These are phyloP conservation scores for Polytrichum commune DNA, from an alignment of 225 moss, liverwort and hornwort genomes.

Conservation along the genomic window DNA sequence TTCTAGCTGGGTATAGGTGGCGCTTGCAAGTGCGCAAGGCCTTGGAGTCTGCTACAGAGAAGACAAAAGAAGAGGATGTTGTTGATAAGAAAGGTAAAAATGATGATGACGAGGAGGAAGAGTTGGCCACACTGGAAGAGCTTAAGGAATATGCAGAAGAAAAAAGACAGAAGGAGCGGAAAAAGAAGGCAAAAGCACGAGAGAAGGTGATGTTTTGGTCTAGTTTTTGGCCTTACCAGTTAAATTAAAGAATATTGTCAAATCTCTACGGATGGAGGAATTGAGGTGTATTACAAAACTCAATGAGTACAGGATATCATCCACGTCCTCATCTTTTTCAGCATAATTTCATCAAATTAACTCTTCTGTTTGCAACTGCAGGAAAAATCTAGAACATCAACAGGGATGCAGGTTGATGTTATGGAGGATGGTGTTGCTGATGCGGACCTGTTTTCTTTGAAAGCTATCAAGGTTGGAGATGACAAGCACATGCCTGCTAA, in stretches of 20 bases:
- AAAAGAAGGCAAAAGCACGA: constrained; percentile 74
- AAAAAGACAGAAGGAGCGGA: constrained; percentile 75
- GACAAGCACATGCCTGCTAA: background rate
- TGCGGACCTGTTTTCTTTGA: constrained; percentile 74
- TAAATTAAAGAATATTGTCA: too few relatives aligned
- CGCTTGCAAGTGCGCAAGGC: constrained; percentile 81
- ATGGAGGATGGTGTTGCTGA: constrained; percentile 92
- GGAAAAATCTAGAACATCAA: constrained; percentile 80
- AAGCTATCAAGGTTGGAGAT: constrained; percentile 64
- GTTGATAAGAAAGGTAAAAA: constrained; percentile 27
- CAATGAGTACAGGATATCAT: too few relatives aligned
- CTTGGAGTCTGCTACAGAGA: constrained; percentile 50
- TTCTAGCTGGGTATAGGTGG: constrained; percentile 53
- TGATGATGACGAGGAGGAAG: constrained; percentile 70
- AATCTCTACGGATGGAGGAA: too few relatives aligned
- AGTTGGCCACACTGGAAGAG: constrained; percentile 88
- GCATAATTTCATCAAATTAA: too few relatives aligned
- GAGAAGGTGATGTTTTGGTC: constrained; percentile 58
- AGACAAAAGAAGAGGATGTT: constrained; percentile 28
- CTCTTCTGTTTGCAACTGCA: constrained; percentile 17
- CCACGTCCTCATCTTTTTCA: too few relatives aligned
- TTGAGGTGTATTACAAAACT: too few relatives aligned
- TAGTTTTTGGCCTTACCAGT: too few relatives aligned
- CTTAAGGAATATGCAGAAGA: constrained; percentile 73
- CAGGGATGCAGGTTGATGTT: constrained; percentile 96